Base-by-base conservation (phyloP, 768 basidiomycete species). In the Podaxis carcinomalis region DNA sequence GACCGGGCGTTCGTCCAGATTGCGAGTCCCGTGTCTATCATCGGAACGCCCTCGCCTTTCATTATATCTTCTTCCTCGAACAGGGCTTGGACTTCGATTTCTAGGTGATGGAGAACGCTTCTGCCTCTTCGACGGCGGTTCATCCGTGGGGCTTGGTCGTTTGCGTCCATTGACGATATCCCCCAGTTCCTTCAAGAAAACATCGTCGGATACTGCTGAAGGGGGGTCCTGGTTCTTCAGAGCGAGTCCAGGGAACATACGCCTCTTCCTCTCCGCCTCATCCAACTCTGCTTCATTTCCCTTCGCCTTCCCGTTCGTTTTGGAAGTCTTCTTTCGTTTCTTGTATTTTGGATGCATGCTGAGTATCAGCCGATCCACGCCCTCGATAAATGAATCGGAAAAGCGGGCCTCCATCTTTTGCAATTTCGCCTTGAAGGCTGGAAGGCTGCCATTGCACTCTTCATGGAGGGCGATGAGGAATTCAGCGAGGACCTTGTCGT, bases 321-420 rank as follows among this genome's bases (percentile, higher is more conserved):
- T 72, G 6, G 57, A 51, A 16, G 68, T 57, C 23, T 73, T 69
- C 28, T 79, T 76, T 46, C 75, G 79, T 73, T 92, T 92, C 80
- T 93, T 97, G 79, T 98, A 90, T 68, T 94, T 97, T 1, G 96
- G 97, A 68, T 99, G 96, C 81, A 98, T 85, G 60, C 84, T 92
- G 57, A 97, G 83, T 66, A 99, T 93, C 56, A 98, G 84, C 19
- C 97, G 90, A 77, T 99, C 96, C 36, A 98, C 84, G 69, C 89
- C 95, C 72, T 95, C 90, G 61, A 96, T 76, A 70, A 98, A 92
- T 27, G 92, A 92, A 63, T 92, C 92, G 3, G 94, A 89, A 68
- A 98, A 95, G 64, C 85, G 86, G 19, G 92, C 91, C 21, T 87
- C 93, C 62, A 83, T 78, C 62, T 89, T 87, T 57, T 81, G 80